Conservation (phyloP, 345 rosid species). For the Eucalyptus paniculata region DNA sequence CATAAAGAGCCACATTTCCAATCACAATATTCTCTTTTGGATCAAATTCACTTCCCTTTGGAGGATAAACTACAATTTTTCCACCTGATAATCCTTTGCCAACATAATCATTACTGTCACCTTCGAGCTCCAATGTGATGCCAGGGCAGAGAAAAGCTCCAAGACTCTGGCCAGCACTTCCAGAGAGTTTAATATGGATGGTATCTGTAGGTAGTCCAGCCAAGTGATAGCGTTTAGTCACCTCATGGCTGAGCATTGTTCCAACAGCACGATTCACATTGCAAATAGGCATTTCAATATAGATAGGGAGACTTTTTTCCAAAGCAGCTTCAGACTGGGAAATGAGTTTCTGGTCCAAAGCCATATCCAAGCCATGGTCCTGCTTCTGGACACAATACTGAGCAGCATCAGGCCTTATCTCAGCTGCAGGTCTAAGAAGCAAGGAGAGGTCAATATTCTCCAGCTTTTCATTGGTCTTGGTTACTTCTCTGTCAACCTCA, state of each 20-base stretch:
- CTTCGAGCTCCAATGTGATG: constrained; percentile 82
- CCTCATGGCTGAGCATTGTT: constrained; percentile 99
- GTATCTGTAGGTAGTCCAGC: constrained; percentile 85
- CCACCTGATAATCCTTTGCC: constrained; percentile 99
- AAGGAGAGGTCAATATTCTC: constrained; percentile 83
- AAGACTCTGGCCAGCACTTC: constrained; percentile 99
- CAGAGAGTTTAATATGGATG: constrained; percentile 71
- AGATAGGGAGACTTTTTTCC: constrained; percentile 76
- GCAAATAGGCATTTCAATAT: constrained; percentile 64
- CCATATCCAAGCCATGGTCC: constrained; percentile 96
- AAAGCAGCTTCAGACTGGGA: constrained; percentile 57
- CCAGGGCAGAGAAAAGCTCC: constrained; percentile 98
- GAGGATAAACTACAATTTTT: constrained; percentile 89
- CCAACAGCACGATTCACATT: constrained; percentile 99
- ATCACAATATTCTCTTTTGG: constrained; percentile 95
- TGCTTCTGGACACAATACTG: constrained; percentile 91
- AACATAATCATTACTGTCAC: constrained; percentile 95
- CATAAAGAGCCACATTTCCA: constrained; percentile 96
- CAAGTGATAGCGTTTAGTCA: constrained; percentile 71
- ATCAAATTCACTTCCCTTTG: constrained; percentile 75
- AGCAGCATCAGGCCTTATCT: constrained; percentile 89
- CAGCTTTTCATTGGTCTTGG: constrained; percentile 66
- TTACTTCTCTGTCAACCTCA: constrained; percentile 86
- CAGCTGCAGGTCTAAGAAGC: constrained; percentile 88
- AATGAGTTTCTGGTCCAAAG: constrained; percentile 75